Percentiles rank a stretch among this genome's conserved stretches.
Conservation (phyloP, 1,139 yeast species). For the Debaryomyces fabryi region DNA sequence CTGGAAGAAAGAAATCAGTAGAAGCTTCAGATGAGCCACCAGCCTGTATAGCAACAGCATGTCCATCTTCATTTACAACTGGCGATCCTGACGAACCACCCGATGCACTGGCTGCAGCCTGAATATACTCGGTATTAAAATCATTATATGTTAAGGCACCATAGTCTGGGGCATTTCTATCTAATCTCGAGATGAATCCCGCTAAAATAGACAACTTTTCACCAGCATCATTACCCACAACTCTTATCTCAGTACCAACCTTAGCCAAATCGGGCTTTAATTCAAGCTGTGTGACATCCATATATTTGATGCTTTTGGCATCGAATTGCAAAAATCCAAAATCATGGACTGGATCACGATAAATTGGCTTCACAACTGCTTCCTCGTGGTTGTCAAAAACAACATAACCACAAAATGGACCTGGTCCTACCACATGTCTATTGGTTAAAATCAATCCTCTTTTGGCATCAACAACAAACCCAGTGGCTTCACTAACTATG, state of each 20-base stretch:
- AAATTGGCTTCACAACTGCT: constrained; percentile 80
- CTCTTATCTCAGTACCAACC: constrained; percentile 90
- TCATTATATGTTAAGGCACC: constrained; percentile 90
- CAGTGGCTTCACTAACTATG: constrained; percentile 87
- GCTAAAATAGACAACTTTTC: constrained; percentile 87
- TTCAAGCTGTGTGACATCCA: constrained; percentile 66
- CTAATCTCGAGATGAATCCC: constrained; percentile 87
- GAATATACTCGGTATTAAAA: constrained; percentile 93
- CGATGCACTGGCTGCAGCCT: constrained; percentile 94
- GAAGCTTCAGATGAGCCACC: constrained; percentile 93
- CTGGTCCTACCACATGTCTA: constrained; percentile 94
- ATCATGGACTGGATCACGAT: constrained; percentile 85
- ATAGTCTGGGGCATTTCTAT: constrained; percentile 93
- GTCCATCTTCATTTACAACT: constrained; percentile 84
- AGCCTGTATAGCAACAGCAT: constrained; percentile 90
- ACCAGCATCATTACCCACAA: constrained; percentile 96
- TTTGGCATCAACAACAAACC: constrained; percentile 87
- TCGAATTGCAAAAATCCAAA: constrained; percentile 81
- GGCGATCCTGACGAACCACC: constrained; percentile 98
- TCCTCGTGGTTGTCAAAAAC: constrained; percentile 96
- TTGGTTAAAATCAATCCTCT: constrained; percentile 86
- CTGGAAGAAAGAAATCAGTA: constrained; percentile 88
- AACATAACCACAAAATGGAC: constrained; percentile 89
- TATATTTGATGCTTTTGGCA: constrained; percentile 70
- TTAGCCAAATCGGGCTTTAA: constrained; percentile 81